Evolutionary conservation across 2,329 filamentous ascomycete genomes (phyloP).

Genomic region (Colletotrichum sp.): DNA sequence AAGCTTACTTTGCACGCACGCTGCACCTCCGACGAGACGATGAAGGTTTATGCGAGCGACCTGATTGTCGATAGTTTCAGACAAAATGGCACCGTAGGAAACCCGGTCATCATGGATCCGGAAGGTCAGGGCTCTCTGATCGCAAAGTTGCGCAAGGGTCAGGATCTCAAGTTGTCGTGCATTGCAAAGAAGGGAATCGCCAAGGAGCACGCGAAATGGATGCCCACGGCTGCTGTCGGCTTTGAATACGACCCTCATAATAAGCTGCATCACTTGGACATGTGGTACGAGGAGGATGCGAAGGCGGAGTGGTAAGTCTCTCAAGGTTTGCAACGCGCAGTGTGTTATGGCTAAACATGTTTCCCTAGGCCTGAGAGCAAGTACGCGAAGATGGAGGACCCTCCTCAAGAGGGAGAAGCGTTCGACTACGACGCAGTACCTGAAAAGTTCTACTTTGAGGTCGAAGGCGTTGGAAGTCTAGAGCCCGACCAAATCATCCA

Average conservation of each 20-base stretch:
- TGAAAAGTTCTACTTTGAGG: conserved; percentile 87
- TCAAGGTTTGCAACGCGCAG: not conserved
- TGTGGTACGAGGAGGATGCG: conserved; percentile 92
- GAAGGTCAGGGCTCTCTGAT: conserved; percentile 85
- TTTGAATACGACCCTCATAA: conserved; percentile 99
- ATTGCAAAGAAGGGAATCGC: conserved; percentile 98
- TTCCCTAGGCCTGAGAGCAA: conserved; percentile 75
- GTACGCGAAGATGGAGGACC: conserved; percentile 81
- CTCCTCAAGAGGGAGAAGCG: conserved; percentile 78
- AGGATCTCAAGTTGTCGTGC: conserved; percentile 89
- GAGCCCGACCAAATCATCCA: conserved; percentile 90
- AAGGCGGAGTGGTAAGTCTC: conserved; percentile 79
- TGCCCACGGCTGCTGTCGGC: conserved; percentile 86
- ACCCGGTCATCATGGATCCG: conserved; percentile 82
- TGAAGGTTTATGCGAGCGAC: conserved; percentile 94
- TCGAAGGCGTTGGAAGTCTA: conserved; percentile 87
- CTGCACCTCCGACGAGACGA: conserved; percentile 84
- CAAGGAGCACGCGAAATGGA: conserved; percentile 99
- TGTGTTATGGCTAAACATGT: conserved; percentile 27
- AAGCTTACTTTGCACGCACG: conserved; percentile 83
- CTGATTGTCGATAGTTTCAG: conserved; percentile 74
- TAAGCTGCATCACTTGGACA: conserved; percentile 87
- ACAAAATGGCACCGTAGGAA: conserved; percentile 77
- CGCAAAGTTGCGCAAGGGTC: conserved; percentile 86
- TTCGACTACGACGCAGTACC: conserved; percentile 93